A percentile compares a stretch with the other conserved stretches of the same genome.
Conservation (phyloP, 192 early-diverging fungal genomes). For the Coemansia sp. region DNA sequence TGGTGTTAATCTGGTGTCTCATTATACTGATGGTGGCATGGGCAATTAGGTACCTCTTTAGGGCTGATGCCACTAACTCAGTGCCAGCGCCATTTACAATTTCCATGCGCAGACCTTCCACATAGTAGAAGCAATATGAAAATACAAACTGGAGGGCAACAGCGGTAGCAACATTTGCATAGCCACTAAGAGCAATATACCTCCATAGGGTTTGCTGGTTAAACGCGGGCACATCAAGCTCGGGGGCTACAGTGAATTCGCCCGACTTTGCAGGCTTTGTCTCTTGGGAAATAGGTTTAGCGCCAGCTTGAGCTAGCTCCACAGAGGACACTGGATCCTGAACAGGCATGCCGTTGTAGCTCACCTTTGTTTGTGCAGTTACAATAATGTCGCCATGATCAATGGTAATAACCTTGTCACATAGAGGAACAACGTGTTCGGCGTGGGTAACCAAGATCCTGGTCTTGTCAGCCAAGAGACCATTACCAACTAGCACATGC, state of each 20-base stretch:
- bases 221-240: neutral
- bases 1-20: neutral
- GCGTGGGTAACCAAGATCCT: slow-evolving; percentile 45
- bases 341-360: neutral
- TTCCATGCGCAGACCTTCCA: slow-evolving; percentile 8
- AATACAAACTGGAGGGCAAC: slow-evolving; percentile 4
- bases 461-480: slow-evolving; percentile 24
- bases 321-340: neutral
- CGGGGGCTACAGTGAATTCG: slow-evolving; percentile 10
- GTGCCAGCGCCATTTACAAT: neutral
- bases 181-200: slow-evolving; percentile 13
- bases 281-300: neutral
- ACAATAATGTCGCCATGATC: neutral
- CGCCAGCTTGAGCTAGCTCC: neutral
- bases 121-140: slow-evolving; percentile 12
- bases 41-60: neutral
- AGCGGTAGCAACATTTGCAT: neutral
- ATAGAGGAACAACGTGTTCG: slow-evolving; percentile 29
- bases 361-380: neutral
- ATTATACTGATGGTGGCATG: slow-evolving; percentile 1
- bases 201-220: neutral
- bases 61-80: neutral
- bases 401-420: slow-evolving; percentile 20
- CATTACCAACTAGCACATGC: slow-evolving; percentile 19
- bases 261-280: neutral